phyloP scores from a whole-genome alignment of 169 alveolate genomes.

The Cyclospora cayetanensis region DNA sequence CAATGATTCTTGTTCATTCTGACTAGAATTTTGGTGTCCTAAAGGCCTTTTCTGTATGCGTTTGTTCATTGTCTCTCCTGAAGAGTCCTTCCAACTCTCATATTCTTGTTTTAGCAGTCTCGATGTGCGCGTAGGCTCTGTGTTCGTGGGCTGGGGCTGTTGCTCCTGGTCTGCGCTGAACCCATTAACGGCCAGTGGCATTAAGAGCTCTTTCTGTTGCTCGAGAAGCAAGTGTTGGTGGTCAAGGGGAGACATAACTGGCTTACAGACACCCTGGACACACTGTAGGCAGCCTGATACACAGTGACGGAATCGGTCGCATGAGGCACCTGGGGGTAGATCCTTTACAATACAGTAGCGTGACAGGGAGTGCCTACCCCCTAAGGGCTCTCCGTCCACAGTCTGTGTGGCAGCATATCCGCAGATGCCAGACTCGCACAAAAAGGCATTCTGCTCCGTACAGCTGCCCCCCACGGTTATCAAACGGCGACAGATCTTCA shows the following conservation, averaged over 20 bases:
- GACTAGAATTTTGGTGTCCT: no score
- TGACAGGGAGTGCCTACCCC: constrained; percentile 30
- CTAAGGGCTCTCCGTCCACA: constrained; percentile 23
- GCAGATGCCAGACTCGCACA: constrained; percentile 37
- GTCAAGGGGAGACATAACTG: background rate
- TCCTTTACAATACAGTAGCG: constrained; percentile 16
- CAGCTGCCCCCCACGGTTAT: constrained; percentile 34
- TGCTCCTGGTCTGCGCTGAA: constrained; percentile 13
- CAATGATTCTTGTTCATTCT: no score
- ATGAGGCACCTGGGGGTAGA: constrained; percentile 28
- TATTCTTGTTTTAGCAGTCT: no score
- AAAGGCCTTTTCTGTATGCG: no score
- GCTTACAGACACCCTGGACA: constrained; percentile 21
- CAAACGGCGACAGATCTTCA: background rate
- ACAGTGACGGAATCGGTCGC: constrained; percentile 33
- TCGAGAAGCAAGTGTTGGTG: background rate
- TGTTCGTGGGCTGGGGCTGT: no score
- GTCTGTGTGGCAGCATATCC: constrained; percentile 15
- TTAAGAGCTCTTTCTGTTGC: constrained; percentile 15
- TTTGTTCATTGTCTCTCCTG: no score
- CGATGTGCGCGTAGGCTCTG: no score
- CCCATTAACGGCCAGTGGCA: constrained; percentile 24
- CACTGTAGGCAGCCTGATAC: constrained; percentile 28
- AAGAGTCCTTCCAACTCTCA: no score
- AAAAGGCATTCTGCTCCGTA: constrained; percentile 26